Base-by-base conservation (phyloP, 2,329 filamentous ascomycete species). In the Xylariaceae sp. region DNA sequence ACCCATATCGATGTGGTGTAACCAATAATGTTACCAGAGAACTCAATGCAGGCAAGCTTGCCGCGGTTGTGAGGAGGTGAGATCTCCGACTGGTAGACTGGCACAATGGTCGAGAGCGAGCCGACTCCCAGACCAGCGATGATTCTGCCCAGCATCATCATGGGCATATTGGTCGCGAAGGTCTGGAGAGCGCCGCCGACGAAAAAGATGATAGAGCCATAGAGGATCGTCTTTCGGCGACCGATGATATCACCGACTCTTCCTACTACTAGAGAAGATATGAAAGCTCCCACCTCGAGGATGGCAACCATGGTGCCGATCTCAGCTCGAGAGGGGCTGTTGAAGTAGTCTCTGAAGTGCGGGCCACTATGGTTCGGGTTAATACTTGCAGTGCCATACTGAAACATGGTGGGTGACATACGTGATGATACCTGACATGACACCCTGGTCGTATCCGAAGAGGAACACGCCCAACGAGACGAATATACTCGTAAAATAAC, bases 1-100 rank as follows among this genome's bases (percentile, higher is more conserved):
- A 97, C 93, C 94, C 94, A 99, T 18, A 97, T 93, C 67, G 93
- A 97, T 56, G 91, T 92, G 57, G 93, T 88, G 73, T 99, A 99
- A 37, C 94, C 94, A 62, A 90, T 88, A 64, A 99, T 96, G 75
- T 99, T 99, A 56, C 94, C 94, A 0, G 93, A 93, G 71, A 97
- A 99, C 74, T 99, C 94, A 66, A 99, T 97, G 74, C 94, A 97
- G 23, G 93, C 94, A 62, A 99, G 82, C 76, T 94, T 95, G 64
- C 94, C 94, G 69, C 94, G 84, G 74, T 96, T 97, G 72, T 99
- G 94, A 4, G 94, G 92, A 53, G 94, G 94, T 49, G 93, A 97
- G 70, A 96, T 96, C 73, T 96, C 92, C 50, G 92, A 93, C 72
- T 96, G 92, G 72, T 96, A 96, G 51, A 96, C 89, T 0, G 92